Base-by-base conservation (phyloP, 768 basidiomycete species). In the Lactarius akahatsu region DNA sequence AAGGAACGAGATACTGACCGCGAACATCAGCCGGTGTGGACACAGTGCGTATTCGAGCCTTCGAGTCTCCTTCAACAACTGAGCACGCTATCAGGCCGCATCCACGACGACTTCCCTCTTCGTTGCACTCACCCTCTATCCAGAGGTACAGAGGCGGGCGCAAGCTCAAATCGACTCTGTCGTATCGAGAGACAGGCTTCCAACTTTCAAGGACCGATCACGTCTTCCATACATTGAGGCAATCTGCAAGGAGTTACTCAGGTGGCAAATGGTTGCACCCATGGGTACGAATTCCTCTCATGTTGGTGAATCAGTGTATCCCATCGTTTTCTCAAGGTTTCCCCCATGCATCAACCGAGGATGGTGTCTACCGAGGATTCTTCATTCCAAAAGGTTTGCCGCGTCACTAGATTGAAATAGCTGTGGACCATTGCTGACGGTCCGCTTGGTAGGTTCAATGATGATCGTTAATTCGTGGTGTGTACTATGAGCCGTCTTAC, bases 331-430 rank as follows among this genome's bases (percentile, higher is more conserved):
- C 13, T 28, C 15, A 16, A 65, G 64, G 58, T 32, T 0, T 65
- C 18, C 26, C 64, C 18, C 64, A 65, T 34, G 30, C 82, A 41
- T 63, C 83, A 70, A 83, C 78, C 76, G 79, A 84, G 70, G 83
- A 87, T 66, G 84, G 87, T 67, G 72, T 83, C 36, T 87, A 86
- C 67, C 71, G 80, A 32, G 84, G 80, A 5, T 78, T 79, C 75
- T 75, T 78, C 41, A 81, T 87, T 47, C 86, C 86, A n/a, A 82
- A 85, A 71, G 86, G 86, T 63, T n/a, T 30, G 54, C 18, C 28
- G 4, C 52, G 26, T 55, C 20, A n/a, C 9, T 45, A 20, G 20
- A n/a, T 55, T 16, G 10, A 52, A n/a, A 23, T 56, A 40, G 20
- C 40, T 8, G 6, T 43, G 38, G 15, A 4, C 50, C 45, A 4